Base-by-base conservation (phyloP, 495 filamentous ascomycete genomes). In the Talaromyces proteolyticus region DNA sequence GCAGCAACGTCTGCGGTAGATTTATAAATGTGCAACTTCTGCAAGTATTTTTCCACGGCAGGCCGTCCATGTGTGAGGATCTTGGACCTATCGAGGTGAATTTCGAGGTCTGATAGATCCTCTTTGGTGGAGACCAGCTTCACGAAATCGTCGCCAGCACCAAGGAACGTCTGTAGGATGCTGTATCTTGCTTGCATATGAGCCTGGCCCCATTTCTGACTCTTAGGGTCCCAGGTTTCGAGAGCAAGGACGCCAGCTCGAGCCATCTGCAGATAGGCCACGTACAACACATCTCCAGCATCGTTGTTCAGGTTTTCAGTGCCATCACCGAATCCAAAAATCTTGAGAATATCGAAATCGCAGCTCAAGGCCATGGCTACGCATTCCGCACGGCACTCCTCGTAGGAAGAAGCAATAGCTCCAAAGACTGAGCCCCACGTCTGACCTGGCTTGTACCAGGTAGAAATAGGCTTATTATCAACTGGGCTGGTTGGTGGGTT, bases 361-460 rank as follows among this genome's bases (percentile, higher is more conserved):
- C 91, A 95, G 59, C 83, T 80, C 17, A 98, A 74, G 12, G 81
- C 86, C 91, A 97, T 96, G 20, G 93, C 93, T 12, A 96, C 91
- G 51, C 91, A 89, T 65, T 95, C 90, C 14, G 85, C 84, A 36
- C 84, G 75, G 58, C 85, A 87, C 62, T 91, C 87, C 65, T 97
- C 92, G 64, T 96, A 97, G 4, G 83, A 84, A 2, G 84, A 87
- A 16, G 91, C 86, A 56, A 94, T 77, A 40, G 86, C 80, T 12
- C 91, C 91, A 56, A 97, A 96, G 1, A 94, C 88, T 17, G 85
- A 87, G 43, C 89, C 86, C 91, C 92, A 97, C 0, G 92, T 97
- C 60, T 97, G 88, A 2, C 89, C 88, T 1, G 89, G 90, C 63
- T 91, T 92, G 67, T 96, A 97, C 80, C 84, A 96, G 5, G 87